Evolutionary conservation across 208 protist genomes (phyloP).

Genomic region (Trypanosoma congolense): DNA sequence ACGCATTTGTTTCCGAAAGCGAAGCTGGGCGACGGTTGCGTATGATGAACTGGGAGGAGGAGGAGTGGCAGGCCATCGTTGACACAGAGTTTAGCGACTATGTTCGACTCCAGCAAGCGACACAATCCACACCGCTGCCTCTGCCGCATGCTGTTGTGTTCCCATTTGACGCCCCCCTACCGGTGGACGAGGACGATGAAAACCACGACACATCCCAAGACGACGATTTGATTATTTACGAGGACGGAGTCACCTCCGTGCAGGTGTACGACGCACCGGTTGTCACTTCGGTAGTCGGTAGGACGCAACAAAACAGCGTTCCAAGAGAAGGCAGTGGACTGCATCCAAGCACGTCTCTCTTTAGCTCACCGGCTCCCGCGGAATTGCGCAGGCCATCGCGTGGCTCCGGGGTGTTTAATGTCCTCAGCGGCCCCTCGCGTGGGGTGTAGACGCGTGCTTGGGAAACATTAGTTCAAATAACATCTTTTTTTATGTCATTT

Average conservation of each 20-base stretch:
- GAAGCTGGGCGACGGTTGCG: constrained; percentile 55
- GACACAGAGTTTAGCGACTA: constrained; percentile 15
- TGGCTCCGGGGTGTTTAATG: no score
- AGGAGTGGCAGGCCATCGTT: constrained; percentile 37
- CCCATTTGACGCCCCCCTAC: constrained; percentile 2
- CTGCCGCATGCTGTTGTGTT: constrained; percentile 5
- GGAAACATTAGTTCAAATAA: no score
- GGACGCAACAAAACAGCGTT: no score
- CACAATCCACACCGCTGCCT: neutral
- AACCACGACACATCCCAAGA: neutral
- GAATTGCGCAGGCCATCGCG: no score
- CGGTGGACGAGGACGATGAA: neutral
- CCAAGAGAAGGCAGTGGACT: no score
- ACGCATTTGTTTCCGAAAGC: constrained; percentile 42
- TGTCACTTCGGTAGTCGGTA: no score
- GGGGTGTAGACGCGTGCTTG: no score
- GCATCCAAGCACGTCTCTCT: no score
- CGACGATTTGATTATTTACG: no score
- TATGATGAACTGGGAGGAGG: constrained; percentile 68
- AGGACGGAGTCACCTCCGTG: neutral
- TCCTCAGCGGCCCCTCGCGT: no score
- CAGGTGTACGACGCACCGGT: constrained; percentile 9
- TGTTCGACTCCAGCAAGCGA: constrained; percentile 5
- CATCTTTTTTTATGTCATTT: no score
- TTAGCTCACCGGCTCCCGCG: no score